phyloP scores from a whole-genome alignment of 106 monocot species.

The Alisma plantagoaquatica region DNA sequence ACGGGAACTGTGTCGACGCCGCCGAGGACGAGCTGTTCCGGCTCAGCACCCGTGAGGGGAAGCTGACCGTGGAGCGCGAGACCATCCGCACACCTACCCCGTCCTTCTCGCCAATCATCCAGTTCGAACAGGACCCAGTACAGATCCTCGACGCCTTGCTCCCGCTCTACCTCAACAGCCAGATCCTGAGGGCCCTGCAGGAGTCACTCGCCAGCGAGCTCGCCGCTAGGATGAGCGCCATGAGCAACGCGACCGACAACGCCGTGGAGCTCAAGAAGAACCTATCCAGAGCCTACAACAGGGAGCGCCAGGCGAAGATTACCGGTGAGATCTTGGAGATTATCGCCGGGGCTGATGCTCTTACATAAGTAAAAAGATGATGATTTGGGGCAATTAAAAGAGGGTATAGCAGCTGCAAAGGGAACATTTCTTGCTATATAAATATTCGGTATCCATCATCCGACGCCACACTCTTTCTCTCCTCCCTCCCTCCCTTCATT shows the following conservation, averaged over 20 bases:
- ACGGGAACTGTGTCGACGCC: slow-evolving; percentile 87
- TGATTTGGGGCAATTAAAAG: too few species aligned
- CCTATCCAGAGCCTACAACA: slow-evolving; percentile 57
- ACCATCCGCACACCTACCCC: slow-evolving; percentile 43
- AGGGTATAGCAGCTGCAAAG: too few species aligned
- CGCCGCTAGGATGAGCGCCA: slow-evolving; percentile 85
- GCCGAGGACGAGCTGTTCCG: slow-evolving; percentile 95
- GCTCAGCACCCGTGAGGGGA: slow-evolving; percentile 83
- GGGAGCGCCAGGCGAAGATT: slow-evolving; percentile 84
- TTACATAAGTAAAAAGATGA: slow-evolving; percentile 9
- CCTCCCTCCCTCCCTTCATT: too few species aligned
- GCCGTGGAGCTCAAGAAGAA: slow-evolving; percentile 51
- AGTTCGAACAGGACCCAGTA: slow-evolving; percentile 95
- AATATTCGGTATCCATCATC: too few species aligned
- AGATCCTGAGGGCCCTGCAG: slow-evolving; percentile 84
- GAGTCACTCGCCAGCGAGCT: slow-evolving; percentile 93
- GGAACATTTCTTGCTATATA: too few species aligned
- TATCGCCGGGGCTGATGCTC: slow-evolving; percentile 80
- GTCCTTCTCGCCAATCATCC: slow-evolving; percentile 70
- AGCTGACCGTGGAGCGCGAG: slow-evolving; percentile 81
- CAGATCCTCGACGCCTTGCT: slow-evolving; percentile 89
- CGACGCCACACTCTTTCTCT: too few species aligned
- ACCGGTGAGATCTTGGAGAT: slow-evolving; percentile 93
- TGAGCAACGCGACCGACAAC: slow-evolving; percentile 89
- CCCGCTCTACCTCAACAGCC: slow-evolving; percentile 90